Percentiles rank a stretch among this genome's conserved stretches.
phyloP scores from a whole-genome alignment of 192 early-diverging fungal species.

The Dispira parvispora region DNA sequence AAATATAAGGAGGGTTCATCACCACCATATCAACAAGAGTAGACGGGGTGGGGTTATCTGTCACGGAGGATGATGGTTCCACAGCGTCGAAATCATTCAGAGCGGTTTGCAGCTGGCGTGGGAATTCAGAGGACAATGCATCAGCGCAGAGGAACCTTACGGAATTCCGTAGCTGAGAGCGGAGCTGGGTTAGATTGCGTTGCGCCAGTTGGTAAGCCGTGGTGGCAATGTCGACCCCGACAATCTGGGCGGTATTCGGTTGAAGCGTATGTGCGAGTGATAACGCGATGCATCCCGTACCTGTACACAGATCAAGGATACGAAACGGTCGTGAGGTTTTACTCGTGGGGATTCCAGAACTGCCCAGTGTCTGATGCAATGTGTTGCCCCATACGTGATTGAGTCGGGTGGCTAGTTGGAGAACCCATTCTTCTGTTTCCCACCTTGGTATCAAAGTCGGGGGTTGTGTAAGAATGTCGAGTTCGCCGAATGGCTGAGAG shows the following conservation, averaged over 20 bases:
- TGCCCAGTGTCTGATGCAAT: background rate
- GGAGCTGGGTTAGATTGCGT: constrained; percentile 28
- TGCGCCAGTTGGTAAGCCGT: constrained; percentile 43
- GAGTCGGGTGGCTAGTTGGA: constrained; percentile 32
- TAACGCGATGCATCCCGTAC: constrained; percentile 70
- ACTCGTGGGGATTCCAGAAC: too few relatives aligned
- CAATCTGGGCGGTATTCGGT: constrained; percentile 21
- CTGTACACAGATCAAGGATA: constrained; percentile 78
- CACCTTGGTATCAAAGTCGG: constrained; percentile 78
- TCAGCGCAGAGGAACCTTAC: constrained; percentile 33
- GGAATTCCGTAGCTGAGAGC: constrained; percentile 14
- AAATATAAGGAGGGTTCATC: constrained; percentile 84
- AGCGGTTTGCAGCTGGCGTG: constrained; percentile 9
- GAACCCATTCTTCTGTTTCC: constrained; percentile 94
- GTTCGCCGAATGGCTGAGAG: constrained; percentile 65
- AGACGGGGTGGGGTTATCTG: background rate
- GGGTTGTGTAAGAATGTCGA: constrained; percentile 47
- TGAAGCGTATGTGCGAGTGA: constrained; percentile 44
- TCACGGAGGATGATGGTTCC: background rate
- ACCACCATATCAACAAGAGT: constrained; percentile 55
- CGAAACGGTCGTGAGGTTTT: constrained; percentile 22
- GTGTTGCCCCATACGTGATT: constrained; percentile 11
- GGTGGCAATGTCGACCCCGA: constrained; percentile 47
- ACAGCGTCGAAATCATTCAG: constrained; percentile 14
- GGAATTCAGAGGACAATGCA: constrained; percentile 17